These are phyloP conservation scores for Cryphonectria naterciae DNA, from an alignment of 2,329 filamentous ascomycete species.

Conservation along the genomic window DNA sequence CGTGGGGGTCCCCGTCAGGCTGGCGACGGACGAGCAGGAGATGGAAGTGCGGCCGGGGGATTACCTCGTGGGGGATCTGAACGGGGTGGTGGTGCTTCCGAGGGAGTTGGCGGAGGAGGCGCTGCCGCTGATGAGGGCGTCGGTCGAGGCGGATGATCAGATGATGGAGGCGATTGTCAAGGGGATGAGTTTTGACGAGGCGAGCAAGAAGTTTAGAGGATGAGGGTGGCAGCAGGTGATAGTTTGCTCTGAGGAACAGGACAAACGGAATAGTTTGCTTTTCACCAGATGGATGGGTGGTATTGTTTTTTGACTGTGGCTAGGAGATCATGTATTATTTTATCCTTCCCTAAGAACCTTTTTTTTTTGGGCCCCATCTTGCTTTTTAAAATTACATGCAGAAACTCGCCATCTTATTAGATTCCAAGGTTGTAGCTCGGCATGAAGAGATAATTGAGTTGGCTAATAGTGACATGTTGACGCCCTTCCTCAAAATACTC, in stretches of 20 bases:
- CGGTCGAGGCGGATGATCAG: constrained; percentile 47
- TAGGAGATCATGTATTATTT: no score
- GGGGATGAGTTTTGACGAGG: constrained; percentile 50
- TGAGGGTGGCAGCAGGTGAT: background rate
- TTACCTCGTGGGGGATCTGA: constrained; percentile 50
- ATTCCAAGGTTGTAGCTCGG: no score
- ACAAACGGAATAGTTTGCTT: background rate
- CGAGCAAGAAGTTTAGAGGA: constrained; percentile 46
- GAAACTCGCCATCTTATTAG: no score
- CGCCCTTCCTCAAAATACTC: no score
- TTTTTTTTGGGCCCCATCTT: no score
- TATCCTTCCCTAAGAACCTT: no score
- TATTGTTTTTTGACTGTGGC: no score
- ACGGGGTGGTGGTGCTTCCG: constrained; percentile 50
- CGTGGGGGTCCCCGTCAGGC: constrained; percentile 46
- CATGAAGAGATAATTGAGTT: no score
- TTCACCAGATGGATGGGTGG: no score
- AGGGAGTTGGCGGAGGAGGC: constrained; percentile 44
- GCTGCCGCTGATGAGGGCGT: constrained; percentile 46
- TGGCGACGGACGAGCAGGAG: constrained; percentile 44
- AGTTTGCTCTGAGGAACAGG: no score
- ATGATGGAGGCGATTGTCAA: constrained; percentile 46
- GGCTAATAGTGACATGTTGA: no score
- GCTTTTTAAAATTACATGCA: no score
- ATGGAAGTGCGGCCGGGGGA: constrained; percentile 47